Percentiles rank a stretch among this genome's conserved stretches.
These are phyloP conservation scores for Yarrowia sp. DNA, from an alignment of 805 yeast species.

Conservation along the genomic window DNA sequence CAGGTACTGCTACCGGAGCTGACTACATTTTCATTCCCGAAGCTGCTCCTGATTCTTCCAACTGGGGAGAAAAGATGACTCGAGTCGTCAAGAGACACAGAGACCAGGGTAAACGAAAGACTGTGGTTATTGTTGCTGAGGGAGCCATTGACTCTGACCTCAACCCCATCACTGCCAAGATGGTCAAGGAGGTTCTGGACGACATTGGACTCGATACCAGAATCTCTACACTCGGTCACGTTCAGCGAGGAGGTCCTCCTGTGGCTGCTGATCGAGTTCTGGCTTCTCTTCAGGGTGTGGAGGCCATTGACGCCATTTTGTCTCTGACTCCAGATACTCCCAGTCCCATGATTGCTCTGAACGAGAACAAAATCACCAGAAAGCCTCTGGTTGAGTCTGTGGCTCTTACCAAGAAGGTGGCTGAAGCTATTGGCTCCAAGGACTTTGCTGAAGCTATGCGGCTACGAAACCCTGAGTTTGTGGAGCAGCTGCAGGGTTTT, in stretches of 20 bases:
- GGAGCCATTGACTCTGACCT: slow-evolving; percentile 88
- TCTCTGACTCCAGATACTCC: slow-evolving; percentile 87
- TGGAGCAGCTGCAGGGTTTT: slow-evolving; percentile 73
- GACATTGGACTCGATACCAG: slow-evolving; percentile 84
- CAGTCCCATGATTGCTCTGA: slow-evolving; percentile 88
- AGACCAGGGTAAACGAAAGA: slow-evolving; percentile 82
- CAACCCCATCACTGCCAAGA: slow-evolving; percentile 72
- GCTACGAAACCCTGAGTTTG: slow-evolving; percentile 82
- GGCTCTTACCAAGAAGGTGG: slow-evolving; percentile 79
- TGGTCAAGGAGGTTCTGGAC: slow-evolving; percentile 76
- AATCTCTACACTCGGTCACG: slow-evolving; percentile 93
- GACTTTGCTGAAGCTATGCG: slow-evolving; percentile 85
- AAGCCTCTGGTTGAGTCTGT: slow-evolving; percentile 89
- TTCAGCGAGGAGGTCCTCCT: slow-evolving; percentile 98
- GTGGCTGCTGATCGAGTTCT: slow-evolving; percentile 89
- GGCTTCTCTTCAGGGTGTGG: slow-evolving; percentile 96
- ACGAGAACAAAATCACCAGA: slow-evolving; percentile 82
- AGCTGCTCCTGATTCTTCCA: slow-evolving; percentile 69
- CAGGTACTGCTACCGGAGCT: slow-evolving; percentile 95
- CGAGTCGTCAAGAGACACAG: slow-evolving; percentile 76
- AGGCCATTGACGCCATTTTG: slow-evolving; percentile 90
- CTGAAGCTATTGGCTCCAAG: slow-evolving; percentile 72
- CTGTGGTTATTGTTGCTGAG: slow-evolving; percentile 95
- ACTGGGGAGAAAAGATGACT: slow-evolving; percentile 80
- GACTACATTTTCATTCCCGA: slow-evolving; percentile 94